A percentile compares a stretch with the other conserved stretches of the same genome.
phyloP scores from a whole-genome alignment of 179 eudicot species.

The Gypsophila paniculata region DNA sequence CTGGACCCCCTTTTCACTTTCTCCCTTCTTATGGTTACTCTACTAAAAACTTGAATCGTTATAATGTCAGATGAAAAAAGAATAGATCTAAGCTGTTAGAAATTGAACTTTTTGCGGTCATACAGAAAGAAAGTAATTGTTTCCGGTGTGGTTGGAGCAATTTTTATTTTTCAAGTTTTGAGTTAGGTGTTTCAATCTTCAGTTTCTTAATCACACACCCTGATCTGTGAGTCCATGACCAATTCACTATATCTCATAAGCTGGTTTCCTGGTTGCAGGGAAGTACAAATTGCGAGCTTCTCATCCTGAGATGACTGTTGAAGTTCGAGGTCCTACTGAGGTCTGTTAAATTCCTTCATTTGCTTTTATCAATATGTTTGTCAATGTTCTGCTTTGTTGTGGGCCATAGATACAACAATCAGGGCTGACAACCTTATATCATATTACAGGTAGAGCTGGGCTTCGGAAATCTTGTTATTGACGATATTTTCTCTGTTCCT shows the following conservation, averaged over 20 bases:
- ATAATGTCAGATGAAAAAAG: conserved; percentile 4
- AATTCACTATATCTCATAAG: conserved; percentile 6
- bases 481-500: conserved; percentile 70
- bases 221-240: conserved; percentile 4
- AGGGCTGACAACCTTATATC: background rate
- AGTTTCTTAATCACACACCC: conserved; percentile 8
- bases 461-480: conserved; percentile 67
- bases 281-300: conserved; percentile 74
- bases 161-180: conserved; percentile 3
- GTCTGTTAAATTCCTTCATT: conserved; percentile 35
- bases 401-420: background rate
- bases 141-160: background rate
- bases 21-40: background rate
- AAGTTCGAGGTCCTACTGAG: conserved; percentile 73
- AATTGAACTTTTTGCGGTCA: background rate
- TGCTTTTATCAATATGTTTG: background rate
- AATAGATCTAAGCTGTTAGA: conserved; percentile 6
- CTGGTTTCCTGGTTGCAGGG: conserved; percentile 43
- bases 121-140: background rate
- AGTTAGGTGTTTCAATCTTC: background rate
- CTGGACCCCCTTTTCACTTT: background rate
- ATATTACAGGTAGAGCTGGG: conserved; percentile 82
- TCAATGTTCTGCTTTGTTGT: conserved; percentile 6
- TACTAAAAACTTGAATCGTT: conserved; percentile 1
- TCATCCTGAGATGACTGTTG: conserved; percentile 61